phyloP scores from a whole-genome alignment of 345 rosid genomes.

The Aurinia saxatilis region DNA sequence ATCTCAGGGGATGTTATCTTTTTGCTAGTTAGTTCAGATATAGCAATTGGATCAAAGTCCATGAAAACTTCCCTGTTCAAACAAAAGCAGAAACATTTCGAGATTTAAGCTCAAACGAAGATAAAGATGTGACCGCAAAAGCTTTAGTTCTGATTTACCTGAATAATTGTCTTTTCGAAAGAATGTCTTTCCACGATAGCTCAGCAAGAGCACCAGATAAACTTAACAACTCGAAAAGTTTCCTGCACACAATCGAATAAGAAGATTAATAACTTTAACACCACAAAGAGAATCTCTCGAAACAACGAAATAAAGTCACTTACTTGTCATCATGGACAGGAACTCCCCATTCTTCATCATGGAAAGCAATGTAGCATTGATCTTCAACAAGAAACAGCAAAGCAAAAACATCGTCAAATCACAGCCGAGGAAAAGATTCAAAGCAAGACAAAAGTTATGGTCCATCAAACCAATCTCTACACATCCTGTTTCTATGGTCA shows the following conservation, averaged over 20 bases:
- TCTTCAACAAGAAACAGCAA: constrained; percentile 32
- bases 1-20: constrained; percentile 50
- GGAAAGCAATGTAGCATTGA: constrained; percentile 61
- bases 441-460: too few relatives aligned
- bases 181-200: constrained; percentile 72
- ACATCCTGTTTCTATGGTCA: too few relatives aligned
- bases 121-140: not conserved
- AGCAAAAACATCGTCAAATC: not conserved
- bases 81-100: not conserved
- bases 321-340: constrained; percentile 81
- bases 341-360: constrained; percentile 93
- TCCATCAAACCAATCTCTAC: too few relatives aligned
- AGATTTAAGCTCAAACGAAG: not conserved
- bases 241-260: constrained; percentile 38
- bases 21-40: constrained; percentile 55
- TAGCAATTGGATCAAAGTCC: constrained; percentile 62
- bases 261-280: not conserved
- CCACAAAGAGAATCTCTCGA: not conserved
- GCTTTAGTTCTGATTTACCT: constrained; percentile 37
- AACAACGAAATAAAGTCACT: constrained; percentile 11
- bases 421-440: too few relatives aligned
- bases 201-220: constrained; percentile 79
- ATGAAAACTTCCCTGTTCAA: constrained; percentile 63
- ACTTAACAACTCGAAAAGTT: constrained; percentile 68
- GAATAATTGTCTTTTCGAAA: constrained; percentile 59